phyloP scores from a whole-genome alignment of 2,329 filamentous ascomycete species.

The Drechslerella stenobrocha region DNA sequence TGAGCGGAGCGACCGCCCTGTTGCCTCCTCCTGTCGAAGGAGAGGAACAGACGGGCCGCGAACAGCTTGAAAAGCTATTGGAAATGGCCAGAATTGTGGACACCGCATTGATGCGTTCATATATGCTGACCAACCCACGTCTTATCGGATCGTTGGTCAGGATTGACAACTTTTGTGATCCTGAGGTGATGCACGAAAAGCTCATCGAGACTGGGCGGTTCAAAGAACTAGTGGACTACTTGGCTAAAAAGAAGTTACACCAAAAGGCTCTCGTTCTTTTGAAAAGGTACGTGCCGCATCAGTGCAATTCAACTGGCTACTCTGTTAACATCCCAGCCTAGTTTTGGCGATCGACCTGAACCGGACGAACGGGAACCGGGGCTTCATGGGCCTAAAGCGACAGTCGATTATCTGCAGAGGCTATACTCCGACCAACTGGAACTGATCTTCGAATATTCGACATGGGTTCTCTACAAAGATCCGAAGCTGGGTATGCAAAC shows the following conservation, averaged over 20 bases:
- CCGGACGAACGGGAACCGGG: slow-evolving; percentile 55
- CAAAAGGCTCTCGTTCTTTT: slow-evolving; percentile 81
- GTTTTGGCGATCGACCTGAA: slow-evolving; percentile 53
- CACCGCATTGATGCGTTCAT: slow-evolving; percentile 88
- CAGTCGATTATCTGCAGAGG: slow-evolving; percentile 85
- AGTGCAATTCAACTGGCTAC: neutral
- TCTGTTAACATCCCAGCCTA: slow-evolving; percentile 14
- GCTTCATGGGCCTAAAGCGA: slow-evolving; percentile 79
- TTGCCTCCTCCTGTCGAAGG: slow-evolving; percentile 53
- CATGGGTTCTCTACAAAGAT: slow-evolving; percentile 77
- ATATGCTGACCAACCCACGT: slow-evolving; percentile 87
- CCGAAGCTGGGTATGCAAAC: slow-evolving; percentile 84
- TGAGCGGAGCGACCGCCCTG: slow-evolving; percentile 34
- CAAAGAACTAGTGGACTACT: slow-evolving; percentile 94
- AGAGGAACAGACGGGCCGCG: slow-evolving; percentile 55
- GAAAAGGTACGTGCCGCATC: slow-evolving; percentile 64
- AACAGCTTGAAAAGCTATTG: slow-evolving; percentile 72
- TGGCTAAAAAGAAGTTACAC: slow-evolving; percentile 92
- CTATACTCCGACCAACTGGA: slow-evolving; percentile 85
- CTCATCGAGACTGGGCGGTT: slow-evolving; percentile 85
- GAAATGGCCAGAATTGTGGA: slow-evolving; percentile 83
- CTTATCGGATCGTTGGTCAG: slow-evolving; percentile 88
- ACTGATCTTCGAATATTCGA: slow-evolving; percentile 84
- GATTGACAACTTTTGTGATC: slow-evolving; percentile 95
- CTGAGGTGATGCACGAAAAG: slow-evolving; percentile 90